Evolutionary conservation across 139 green algal species (phyloP).

Genomic region (Choricystis sp.): DNA sequence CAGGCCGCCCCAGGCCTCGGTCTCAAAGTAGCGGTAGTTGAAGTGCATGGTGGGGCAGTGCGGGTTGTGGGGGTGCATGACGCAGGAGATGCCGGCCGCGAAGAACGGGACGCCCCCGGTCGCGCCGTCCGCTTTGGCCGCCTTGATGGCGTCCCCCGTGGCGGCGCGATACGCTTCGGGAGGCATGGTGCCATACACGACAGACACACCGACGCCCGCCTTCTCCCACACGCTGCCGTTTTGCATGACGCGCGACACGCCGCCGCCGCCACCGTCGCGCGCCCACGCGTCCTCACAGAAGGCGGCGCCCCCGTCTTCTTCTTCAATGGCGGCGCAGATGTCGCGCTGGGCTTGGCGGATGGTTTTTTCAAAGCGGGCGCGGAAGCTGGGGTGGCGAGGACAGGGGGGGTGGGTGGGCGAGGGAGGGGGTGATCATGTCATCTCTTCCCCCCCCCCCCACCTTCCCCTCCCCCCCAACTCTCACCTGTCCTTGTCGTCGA

Average conservation of each 20-base stretch:
- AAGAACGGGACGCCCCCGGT: constrained; percentile 89
- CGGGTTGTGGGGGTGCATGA: constrained; percentile 97
- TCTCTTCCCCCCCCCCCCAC: background rate
- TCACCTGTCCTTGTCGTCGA: constrained; percentile 44
- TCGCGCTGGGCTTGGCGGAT: constrained; percentile 74
- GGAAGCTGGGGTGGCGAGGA: constrained; percentile 34
- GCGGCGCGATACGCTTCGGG: constrained; percentile 88
- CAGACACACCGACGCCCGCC: constrained; percentile 34
- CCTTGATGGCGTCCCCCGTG: background rate
- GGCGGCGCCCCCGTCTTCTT: constrained; percentile 64
- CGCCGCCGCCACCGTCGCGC: constrained; percentile 73
- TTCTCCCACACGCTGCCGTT: constrained; percentile 74
- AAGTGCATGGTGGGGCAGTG: constrained; percentile 97
- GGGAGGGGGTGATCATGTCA: background rate
- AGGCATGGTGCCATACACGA: constrained; percentile 55
- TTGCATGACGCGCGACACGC: constrained; percentile 88
- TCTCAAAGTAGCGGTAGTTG: constrained; percentile 99
- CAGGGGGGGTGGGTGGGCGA: background rate
- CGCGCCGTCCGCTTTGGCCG: constrained; percentile 10
- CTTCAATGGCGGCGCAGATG: constrained; percentile 74
- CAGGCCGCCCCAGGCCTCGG: constrained; percentile 82
- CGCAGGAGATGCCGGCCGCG: constrained; percentile 83
- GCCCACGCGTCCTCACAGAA: constrained; percentile 93
- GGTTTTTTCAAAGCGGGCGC: constrained; percentile 63
- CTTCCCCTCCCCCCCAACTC: background rate